These are phyloP conservation scores for Corchorus olitorius DNA, from an alignment of 345 rosid species.

Conservation along the genomic window DNA sequence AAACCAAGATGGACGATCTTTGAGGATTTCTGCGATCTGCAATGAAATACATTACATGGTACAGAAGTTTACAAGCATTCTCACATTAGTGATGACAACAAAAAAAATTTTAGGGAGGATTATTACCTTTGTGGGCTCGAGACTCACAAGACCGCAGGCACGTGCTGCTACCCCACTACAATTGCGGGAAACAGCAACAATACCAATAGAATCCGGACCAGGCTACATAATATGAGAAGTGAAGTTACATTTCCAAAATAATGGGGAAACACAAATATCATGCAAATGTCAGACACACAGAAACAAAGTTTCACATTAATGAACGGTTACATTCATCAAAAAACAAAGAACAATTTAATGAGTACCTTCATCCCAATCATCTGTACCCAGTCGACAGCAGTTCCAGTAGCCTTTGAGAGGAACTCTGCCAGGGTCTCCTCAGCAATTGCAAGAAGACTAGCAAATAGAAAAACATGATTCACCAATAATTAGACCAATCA, in stretches of 20 bases:
- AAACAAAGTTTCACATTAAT: neutral
- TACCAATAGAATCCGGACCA: conserved; percentile 99
- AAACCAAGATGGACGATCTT: conserved; percentile 96
- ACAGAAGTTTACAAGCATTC: neutral
- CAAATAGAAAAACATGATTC: neutral
- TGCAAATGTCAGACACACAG: neutral
- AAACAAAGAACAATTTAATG: neutral
- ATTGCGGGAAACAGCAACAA: conserved; percentile 98
- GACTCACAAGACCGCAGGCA: conserved; percentile 98
- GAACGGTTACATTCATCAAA: neutral
- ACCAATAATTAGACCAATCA: neutral
- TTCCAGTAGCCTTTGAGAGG: conserved; percentile 97
- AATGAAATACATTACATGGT: conserved; percentile 20
- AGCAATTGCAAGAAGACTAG: conserved; percentile 86
- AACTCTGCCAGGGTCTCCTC: conserved; percentile 96
- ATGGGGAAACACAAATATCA: neutral
- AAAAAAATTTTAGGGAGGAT: neutral
- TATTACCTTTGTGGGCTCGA: conserved; percentile 92
- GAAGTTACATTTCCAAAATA: conserved; percentile 9
- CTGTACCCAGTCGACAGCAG: conserved; percentile 99
- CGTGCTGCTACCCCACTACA: conserved; percentile 98
- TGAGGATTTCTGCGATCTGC: conserved; percentile 90
- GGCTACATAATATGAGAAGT: conserved; percentile 52
- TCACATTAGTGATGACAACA: neutral
- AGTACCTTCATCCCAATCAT: conserved; percentile 99